Evolutionary conservation across 257 asterid species (phyloP).

Genomic region (Primulina tabacum): DNA sequence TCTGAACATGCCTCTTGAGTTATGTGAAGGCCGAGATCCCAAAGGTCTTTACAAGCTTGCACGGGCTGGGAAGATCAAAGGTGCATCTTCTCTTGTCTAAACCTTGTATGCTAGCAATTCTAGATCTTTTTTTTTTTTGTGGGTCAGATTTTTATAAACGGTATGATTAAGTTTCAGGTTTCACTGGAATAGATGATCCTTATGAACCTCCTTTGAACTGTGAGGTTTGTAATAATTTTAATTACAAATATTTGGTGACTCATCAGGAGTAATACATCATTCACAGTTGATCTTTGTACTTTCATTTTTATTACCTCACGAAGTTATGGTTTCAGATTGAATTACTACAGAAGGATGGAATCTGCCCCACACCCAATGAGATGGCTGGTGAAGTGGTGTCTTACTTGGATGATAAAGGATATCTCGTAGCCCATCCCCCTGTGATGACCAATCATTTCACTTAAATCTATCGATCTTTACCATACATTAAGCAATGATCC

Average conservation of each 20-base stretch:
- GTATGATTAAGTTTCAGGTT: constrained; percentile 47
- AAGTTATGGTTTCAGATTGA: constrained; percentile 54
- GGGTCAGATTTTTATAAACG: neutral
- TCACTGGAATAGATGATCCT: constrained; percentile 97
- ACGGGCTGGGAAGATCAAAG: constrained; percentile 91
- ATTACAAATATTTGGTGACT: neutral
- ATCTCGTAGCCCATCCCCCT: constrained; percentile 37
- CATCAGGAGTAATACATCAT: neutral
- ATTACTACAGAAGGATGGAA: constrained; percentile 59
- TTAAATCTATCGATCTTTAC: neutral
- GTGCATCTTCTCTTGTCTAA: constrained; percentile 26
- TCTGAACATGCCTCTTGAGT: constrained; percentile 79
- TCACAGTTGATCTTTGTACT: neutral
- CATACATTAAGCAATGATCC: neutral
- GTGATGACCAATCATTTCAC: neutral
- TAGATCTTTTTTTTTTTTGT: too few species aligned
- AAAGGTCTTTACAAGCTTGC: constrained; percentile 98
- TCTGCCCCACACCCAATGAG: constrained; percentile 73
- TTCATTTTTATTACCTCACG: neutral
- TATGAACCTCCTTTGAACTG: constrained; percentile 81
- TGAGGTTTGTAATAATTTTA: constrained; percentile 52
- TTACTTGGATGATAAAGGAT: constrained; percentile 70
- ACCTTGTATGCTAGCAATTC: neutral
- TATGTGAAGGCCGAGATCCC: constrained; percentile 93
- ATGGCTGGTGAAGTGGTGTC: constrained; percentile 78